Evolutionary conservation across 2,329 filamentous ascomycete species (phyloP).

Genomic region (Colletotrichum trifolii): DNA sequence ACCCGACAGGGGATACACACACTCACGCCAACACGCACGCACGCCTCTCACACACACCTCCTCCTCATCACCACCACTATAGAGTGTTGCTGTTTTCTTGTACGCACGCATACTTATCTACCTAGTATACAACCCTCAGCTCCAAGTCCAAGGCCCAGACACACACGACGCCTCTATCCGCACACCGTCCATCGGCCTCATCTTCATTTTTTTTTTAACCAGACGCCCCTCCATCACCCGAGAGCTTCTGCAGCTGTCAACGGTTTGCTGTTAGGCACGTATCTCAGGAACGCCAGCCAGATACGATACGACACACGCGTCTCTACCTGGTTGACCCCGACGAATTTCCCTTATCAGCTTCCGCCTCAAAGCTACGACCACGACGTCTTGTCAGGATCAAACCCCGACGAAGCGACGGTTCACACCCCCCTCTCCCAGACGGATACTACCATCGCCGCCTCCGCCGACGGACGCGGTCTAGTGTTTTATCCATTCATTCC

Average conservation of each 20-base stretch:
- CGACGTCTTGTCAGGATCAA: conserved; percentile 6
- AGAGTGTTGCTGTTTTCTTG: conserved; percentile 5
- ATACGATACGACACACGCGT: conserved; percentile 23
- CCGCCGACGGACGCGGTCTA: conserved; percentile 34
- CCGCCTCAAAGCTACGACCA: too few relatives aligned
- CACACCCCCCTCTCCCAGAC: conserved; percentile 3
- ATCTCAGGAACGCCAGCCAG: conserved; percentile 30
- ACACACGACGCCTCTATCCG: conserved; percentile 18
- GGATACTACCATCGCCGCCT: conserved; percentile 25
- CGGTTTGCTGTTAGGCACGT: conserved; percentile 21
- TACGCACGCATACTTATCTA: conserved; percentile 22
- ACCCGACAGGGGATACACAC: conserved; percentile 11
- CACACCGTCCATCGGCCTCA: conserved; percentile 20
- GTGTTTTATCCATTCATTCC: conserved; percentile 27
- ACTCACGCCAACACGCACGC: conserved; percentile 1
- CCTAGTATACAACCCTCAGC: conserved; percentile 6
- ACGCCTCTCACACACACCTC: conserved; percentile 11
- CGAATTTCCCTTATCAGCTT: conserved; percentile 31
- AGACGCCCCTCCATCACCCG: conserved; percentile 26
- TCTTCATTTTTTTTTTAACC: conserved; percentile 3
- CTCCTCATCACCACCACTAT: neutral
- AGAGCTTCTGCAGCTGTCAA: conserved; percentile 34
- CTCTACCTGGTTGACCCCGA: conserved; percentile 6
- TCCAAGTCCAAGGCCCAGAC: neutral
- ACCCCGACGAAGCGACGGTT: neutral